A percentile compares a stretch with the other conserved stretches of the same genome.
Evolutionary conservation across 192 early-diverging fungal species (phyloP).

Genomic region (Funneliformis mosseae): DNA sequence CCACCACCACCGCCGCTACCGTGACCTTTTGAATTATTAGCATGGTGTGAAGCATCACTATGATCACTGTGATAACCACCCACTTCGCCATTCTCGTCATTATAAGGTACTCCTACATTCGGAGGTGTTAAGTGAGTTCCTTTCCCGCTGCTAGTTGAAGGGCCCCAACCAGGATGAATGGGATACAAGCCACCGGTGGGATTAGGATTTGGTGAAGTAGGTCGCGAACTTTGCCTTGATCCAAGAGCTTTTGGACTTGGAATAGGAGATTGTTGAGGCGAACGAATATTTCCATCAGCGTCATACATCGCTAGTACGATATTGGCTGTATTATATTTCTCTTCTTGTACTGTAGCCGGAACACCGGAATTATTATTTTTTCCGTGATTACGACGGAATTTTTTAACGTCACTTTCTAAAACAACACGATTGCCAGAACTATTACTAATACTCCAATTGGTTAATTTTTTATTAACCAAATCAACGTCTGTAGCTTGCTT

Average conservation of each 20-base stretch:
- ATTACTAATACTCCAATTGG: constrained; percentile 38
- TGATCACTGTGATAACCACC: constrained; percentile 41
- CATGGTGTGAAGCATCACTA: constrained; percentile 39
- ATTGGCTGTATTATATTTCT: constrained; percentile 30
- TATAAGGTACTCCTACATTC: constrained; percentile 34
- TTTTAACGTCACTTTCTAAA: constrained; percentile 36
- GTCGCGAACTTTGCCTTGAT: constrained; percentile 32
- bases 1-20: constrained; percentile 42
- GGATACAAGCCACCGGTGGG: constrained; percentile 47
- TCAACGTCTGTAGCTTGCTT: constrained; percentile 50
- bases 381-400: constrained; percentile 37
- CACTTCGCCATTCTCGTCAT: constrained; percentile 32
- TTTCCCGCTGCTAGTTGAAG: constrained; percentile 34
- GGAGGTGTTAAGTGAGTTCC: constrained; percentile 38
- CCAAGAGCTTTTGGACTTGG: constrained; percentile 35
- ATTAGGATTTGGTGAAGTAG: constrained; percentile 36
- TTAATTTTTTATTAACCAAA: constrained; percentile 35
- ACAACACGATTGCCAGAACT: constrained; percentile 33
- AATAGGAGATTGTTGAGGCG: constrained; percentile 37
- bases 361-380: constrained; percentile 32
- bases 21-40: constrained; percentile 38
- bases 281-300: constrained; percentile 27
- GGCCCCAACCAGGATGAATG: constrained; percentile 31
- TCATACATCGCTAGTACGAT: constrained; percentile 29
- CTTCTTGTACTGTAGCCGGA: constrained; percentile 39